Base-by-base conservation (phyloP, 1,284 basidiomycete genomes). In the Melampsora americana region DNA sequence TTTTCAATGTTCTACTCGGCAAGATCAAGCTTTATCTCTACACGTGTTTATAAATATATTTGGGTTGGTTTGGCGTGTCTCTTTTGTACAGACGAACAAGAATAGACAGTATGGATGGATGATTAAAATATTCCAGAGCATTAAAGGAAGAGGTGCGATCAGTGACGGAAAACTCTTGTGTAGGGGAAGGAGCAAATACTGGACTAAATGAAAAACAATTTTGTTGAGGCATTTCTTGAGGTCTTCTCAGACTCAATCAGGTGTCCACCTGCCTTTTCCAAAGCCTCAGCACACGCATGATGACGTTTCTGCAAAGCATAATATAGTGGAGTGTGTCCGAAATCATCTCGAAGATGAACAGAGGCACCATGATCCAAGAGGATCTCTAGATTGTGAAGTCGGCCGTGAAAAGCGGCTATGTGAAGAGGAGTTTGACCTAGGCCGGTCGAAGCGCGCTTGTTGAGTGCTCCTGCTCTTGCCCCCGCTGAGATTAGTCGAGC, bases 321-420 rank as follows among this genome's bases (percentile, higher is more conserved):
- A 78, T 81, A 85, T 28, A 85, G 77, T 6, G 92, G 87, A 18
- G 92, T 93, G 80, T 94, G 92, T 0, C 91, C 92, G 56, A 91
- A 84, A 2, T 83, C 82, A 80, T 93, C 91, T 60, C 92, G 86
- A 11, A 90, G 84, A 82, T 95, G 93, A 12, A 96, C 93, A n/a
- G 92, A 86, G 1, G 92, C 92, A 1, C 93, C 93, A 0, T 88
- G 88, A 77, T 88, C 85, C 44, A 96, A 85, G 44, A 96, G 84
- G 48, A 87, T 80, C 42, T 86, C 84, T 32, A 89, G 87, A 67
- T 88, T 87, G 6, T 82, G 83, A 0, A 83, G 79, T 78, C 87
- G 87, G 0, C 91, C 91, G 69, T 89, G 89, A 48, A 93, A 82
- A 53, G 90, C 88, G 1, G 93, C 92, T 26, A 90, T 87, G 80